Conservation (phyloP, 2,329 filamentous ascomycete genomes). For the Fonsecaea pugnacius region DNA sequence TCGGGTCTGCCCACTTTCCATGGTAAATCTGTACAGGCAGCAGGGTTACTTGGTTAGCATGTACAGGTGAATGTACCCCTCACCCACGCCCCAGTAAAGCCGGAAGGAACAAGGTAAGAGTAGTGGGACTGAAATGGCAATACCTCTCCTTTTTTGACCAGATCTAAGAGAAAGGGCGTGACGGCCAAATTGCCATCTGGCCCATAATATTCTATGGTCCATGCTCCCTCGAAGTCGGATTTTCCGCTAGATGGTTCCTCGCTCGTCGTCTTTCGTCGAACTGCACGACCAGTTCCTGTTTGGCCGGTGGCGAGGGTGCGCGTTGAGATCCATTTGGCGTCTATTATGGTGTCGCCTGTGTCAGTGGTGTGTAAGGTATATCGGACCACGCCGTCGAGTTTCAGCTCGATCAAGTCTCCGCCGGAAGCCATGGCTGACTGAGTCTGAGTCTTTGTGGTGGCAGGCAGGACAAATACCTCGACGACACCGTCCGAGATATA, state of each 20-base stretch:
- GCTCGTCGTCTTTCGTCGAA: neutral
- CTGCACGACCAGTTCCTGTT: neutral
- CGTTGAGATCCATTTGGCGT: neutral
- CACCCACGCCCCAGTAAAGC: neutral
- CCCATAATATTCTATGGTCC: neutral
- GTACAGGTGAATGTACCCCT: neutral
- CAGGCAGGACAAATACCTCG: too few relatives aligned
- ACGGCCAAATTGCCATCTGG: neutral
- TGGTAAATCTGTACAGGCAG: neutral
- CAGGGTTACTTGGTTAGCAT: neutral
- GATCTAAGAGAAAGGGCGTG: neutral
- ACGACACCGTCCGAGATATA: too few relatives aligned
- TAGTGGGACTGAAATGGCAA: neutral
- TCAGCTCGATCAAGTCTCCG: neutral
- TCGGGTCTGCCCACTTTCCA: slow-evolving; percentile 1
- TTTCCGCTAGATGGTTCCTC: neutral
- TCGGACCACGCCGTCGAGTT: neutral
- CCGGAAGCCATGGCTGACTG: neutral
- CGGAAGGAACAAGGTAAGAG: neutral
- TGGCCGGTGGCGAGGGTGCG: neutral
- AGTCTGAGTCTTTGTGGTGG: neutral
- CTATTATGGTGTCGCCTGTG: neutral
- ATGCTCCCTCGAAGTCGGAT: neutral
- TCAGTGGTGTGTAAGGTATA: neutral
- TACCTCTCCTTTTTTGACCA: neutral